Evolutionary conservation across 2,329 filamentous ascomycete genomes (phyloP), one percentile per base, ranked within the genome.

Genomic region (Verticillium zaregamsianum): DNA sequence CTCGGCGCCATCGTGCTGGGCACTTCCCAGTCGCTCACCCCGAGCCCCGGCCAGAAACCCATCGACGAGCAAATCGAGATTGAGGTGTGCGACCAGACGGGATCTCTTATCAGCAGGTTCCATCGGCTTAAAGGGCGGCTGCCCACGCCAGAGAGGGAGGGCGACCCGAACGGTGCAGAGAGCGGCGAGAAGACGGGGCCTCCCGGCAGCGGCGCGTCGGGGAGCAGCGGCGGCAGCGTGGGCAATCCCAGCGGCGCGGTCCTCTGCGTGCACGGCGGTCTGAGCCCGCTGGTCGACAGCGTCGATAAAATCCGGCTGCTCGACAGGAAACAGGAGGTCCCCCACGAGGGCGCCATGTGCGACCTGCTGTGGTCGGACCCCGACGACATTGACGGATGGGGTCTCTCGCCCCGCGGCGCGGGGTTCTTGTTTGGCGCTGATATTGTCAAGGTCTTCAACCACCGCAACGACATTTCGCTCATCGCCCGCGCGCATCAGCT

Each of bases 261-360:
- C 5, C 85, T 99, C 11, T 99, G 95, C 72, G 95, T 99, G 0
- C 95, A 99, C 74, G 95, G 95, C 62, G 95, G 95, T 2, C 81
- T 99, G 8, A 95, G 90, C 25, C 95, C 95, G 1, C 81, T 97
- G 12, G 91, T 99, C 63, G 93, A 98, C 73, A 92, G 88, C 28
- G 90, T 99, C 56, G 94, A 99, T 74, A 97, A 97, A 77, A 99
- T 99, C 73, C 86, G 95, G 25, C 82, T 98, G 15, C 86, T 99
- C 25, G 96, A 99, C 74, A 88, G 94, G 65, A 98, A 98, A 76
- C 95, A 99, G 78, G 95, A 99, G 78, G 95, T 99, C 0, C 95
- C 95, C 0, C 95, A 99, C 72, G 95, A 99, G 79, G 95, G 95
- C 61, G 93, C 95, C 72, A 99, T 99, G 95, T 99, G 95, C 77